These are phyloP conservation scores for Aotearoamyces nothofagi DNA, from an alignment of 2,329 filamentous ascomycete species.

Conservation along the genomic window DNA sequence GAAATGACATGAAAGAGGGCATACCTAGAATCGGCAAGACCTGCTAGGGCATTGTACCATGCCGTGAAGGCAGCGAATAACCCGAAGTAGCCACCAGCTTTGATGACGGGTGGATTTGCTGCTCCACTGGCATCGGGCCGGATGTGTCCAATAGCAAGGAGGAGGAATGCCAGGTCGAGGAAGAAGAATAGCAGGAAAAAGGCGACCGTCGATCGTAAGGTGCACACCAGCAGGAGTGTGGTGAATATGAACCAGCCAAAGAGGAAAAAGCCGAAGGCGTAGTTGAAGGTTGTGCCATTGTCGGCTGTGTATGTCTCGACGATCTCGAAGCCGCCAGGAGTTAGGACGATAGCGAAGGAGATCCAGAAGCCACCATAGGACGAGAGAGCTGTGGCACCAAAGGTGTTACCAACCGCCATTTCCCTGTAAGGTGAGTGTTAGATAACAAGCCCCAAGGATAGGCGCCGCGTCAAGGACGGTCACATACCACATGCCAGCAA, in stretches of 20 bases:
- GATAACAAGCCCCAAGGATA: not conserved
- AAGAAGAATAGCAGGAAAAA: conserved; percentile 45
- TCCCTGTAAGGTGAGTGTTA: conserved; percentile 28
- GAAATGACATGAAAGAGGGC: conserved; percentile 11
- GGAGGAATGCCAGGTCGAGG: conserved; percentile 40
- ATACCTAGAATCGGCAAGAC: conserved; percentile 62
- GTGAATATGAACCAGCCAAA: conserved; percentile 52
- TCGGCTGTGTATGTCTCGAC: conserved; percentile 18
- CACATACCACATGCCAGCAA: conserved; percentile 51
- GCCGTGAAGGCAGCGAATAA: conserved; percentile 66
- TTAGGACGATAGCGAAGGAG: conserved; percentile 38
- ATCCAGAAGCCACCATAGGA: conserved; percentile 52
- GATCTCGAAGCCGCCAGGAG: conserved; percentile 40
- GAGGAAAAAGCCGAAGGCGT: conserved; percentile 40
- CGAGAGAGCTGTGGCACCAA: conserved; percentile 44
- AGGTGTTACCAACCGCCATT: conserved; percentile 48
- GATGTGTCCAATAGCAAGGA: conserved; percentile 37
- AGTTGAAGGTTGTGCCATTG: conserved; percentile 24
- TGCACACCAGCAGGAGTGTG: conserved; percentile 37
- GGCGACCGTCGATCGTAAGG: conserved; percentile 40
- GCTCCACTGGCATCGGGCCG: conserved; percentile 15
- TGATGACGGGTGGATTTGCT: conserved; percentile 36
- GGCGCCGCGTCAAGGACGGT: not conserved
- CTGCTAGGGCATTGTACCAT: conserved; percentile 78
- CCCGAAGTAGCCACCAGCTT: conserved; percentile 67